Conservation (phyloP, 257 asterid species). For the Solanum medicagineum region DNA sequence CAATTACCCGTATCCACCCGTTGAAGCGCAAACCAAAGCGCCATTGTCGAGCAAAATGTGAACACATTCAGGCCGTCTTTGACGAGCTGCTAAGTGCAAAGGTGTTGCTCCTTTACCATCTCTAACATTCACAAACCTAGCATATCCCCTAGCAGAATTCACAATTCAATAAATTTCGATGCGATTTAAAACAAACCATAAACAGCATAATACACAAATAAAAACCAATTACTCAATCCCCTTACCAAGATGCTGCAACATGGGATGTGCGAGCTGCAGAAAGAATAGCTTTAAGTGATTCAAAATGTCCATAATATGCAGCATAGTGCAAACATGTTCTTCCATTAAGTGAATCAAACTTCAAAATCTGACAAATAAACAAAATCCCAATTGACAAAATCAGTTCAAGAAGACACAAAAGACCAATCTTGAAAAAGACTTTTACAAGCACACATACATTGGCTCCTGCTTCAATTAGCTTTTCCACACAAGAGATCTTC, state of each 20-base stretch:
- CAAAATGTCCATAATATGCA: conserved; percentile 86
- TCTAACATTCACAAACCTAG: conserved; percentile 86
- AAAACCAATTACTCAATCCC: not conserved
- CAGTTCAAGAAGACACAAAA: not conserved
- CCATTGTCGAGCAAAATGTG: conserved; percentile 62
- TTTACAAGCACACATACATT: conserved; percentile 39
- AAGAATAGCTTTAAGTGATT: conserved; percentile 72
- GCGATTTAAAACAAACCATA: not conserved
- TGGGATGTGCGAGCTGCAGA: conserved; percentile 66
- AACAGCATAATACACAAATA: not conserved
- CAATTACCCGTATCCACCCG: conserved; percentile 71
- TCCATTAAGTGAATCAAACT: conserved; percentile 80
- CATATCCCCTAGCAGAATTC: conserved; percentile 51
- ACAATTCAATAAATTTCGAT: not conserved
- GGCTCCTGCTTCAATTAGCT: conserved; percentile 88
- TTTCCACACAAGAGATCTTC: conserved; percentile 67
- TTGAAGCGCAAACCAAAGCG: conserved; percentile 87
- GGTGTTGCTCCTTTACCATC: conserved; percentile 97
- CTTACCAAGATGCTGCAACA: conserved; percentile 81
- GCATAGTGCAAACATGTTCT: conserved; percentile 98
- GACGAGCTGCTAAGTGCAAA: conserved; percentile 93
- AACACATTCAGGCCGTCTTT: conserved; percentile 64
- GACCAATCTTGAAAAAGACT: not conserved
- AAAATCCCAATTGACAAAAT: not conserved
- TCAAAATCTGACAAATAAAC: conserved; percentile 41